phyloP scores from a whole-genome alignment of 2,329 filamentous ascomycete genomes.

The Leptographium flavum region DNA sequence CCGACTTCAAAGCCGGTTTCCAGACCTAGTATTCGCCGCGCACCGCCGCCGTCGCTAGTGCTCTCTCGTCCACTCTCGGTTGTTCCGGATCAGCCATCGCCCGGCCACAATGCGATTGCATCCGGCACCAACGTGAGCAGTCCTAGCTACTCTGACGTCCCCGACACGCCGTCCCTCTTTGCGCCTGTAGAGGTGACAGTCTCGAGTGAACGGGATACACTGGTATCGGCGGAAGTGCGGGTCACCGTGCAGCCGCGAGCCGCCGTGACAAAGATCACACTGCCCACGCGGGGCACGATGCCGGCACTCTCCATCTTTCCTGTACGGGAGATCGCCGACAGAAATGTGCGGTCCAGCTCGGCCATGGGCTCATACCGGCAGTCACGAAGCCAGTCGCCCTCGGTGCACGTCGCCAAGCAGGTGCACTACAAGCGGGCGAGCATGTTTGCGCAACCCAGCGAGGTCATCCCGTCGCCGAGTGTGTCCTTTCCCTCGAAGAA shows the following conservation, averaged over 20 bases:
- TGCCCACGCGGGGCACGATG: background rate
- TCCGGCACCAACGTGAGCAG: background rate
- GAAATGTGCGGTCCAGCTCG: background rate
- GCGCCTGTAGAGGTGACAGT: slow-evolving; percentile 8
- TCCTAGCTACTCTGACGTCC: slow-evolving; percentile 4
- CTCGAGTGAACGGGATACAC: background rate
- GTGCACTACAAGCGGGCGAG: slow-evolving; percentile 13
- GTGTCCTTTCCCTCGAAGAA: background rate
- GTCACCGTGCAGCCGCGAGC: slow-evolving; percentile 12
- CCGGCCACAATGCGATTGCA: slow-evolving; percentile 14
- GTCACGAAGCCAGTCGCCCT: background rate
- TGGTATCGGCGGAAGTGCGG: slow-evolving; percentile 1
- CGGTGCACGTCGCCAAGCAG: background rate
- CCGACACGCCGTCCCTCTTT: slow-evolving; percentile 13
- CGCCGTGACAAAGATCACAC: background rate
- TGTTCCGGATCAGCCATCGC: slow-evolving; percentile 39
- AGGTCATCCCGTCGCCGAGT: background rate
- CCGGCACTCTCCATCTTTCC: background rate
- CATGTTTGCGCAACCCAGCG: slow-evolving; percentile 12
- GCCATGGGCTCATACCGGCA: background rate
- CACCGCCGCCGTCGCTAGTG: slow-evolving; percentile 31
- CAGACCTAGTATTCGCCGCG: slow-evolving; percentile 15
- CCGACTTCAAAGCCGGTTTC: too few relatives aligned
- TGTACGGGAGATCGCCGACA: background rate
- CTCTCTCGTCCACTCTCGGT: slow-evolving; percentile 38